These are phyloP conservation scores for Trichodelitschia bisporula DNA, from an alignment of 495 filamentous ascomycete genomes.

Conservation along the genomic window DNA sequence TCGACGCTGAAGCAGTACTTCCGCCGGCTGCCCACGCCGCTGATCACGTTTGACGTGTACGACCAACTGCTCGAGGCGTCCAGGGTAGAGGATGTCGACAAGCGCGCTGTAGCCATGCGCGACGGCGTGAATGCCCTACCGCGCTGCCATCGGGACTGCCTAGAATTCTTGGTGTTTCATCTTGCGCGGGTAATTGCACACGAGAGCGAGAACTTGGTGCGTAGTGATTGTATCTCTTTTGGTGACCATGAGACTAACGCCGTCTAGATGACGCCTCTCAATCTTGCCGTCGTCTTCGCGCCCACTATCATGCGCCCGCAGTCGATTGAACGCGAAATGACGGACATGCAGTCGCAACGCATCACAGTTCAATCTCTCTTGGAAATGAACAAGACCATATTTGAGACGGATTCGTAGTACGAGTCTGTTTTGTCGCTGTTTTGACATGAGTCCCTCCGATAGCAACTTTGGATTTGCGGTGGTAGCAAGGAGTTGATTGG, in stretches of 20 bases:
- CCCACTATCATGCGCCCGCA: conserved; percentile 88
- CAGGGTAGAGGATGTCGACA: conserved; percentile 29
- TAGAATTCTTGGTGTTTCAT: conserved; percentile 90
- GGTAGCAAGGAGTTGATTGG: too few species aligned
- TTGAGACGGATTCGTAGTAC: conserved; percentile 12
- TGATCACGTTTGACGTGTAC: conserved; percentile 85
- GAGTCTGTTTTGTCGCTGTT: not conserved
- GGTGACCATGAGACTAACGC: not conserved
- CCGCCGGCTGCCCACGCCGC: conserved; percentile 70
- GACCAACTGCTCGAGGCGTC: conserved; percentile 64
- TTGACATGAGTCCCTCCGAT: too few species aligned
- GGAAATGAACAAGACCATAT: conserved; percentile 61
- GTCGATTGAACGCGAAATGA: conserved; percentile 80
- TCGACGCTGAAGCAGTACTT: conserved; percentile 95
- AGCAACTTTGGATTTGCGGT: too few species aligned
- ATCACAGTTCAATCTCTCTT: conserved; percentile 72
- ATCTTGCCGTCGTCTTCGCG: conserved; percentile 91
- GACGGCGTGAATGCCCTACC: conserved; percentile 54
- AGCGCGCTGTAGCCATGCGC: conserved; percentile 42
- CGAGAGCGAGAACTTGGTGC: conserved; percentile 52
- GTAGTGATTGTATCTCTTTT: conserved; percentile 6
- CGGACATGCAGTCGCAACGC: conserved; percentile 83
- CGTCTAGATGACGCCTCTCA: conserved; percentile 66
- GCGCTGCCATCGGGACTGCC: conserved; percentile 55
- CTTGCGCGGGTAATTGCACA: conserved; percentile 65